These are phyloP conservation scores for Ganoderma sinense DNA, from an alignment of 1,284 basidiomycete genomes.

Conservation along the genomic window DNA sequence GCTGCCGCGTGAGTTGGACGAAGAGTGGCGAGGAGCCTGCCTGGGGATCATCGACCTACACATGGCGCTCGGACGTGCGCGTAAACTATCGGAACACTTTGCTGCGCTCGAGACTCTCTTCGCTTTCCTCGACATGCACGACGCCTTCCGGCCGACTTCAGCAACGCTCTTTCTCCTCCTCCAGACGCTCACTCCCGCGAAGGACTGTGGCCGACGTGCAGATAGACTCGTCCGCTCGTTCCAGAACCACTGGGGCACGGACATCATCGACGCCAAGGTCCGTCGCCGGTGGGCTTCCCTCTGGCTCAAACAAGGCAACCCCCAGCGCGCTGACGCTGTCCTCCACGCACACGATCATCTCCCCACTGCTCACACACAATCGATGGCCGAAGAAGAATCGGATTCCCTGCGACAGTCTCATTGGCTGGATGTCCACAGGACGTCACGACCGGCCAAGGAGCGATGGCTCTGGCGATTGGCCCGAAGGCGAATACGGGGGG, in stretches of 20 bases:
- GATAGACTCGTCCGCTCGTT: constrained; percentile 53
- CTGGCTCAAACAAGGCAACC: constrained; percentile 67
- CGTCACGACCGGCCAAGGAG: constrained; percentile 21
- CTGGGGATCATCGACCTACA: constrained; percentile 45
- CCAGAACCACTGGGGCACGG: constrained; percentile 58
- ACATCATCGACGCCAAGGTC: constrained; percentile 62
- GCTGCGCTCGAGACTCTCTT: constrained; percentile 46
- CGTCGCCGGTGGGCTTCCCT: constrained; percentile 61
- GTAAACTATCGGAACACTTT: constrained; percentile 37
- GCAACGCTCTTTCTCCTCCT: constrained; percentile 70
- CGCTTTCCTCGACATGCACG: constrained; percentile 54
- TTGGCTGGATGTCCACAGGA: constrained; percentile 21
- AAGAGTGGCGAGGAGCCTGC: constrained; percentile 27
- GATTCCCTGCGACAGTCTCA: constrained; percentile 27
- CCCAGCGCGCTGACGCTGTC: constrained; percentile 50
- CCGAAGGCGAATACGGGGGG: constrained; percentile 29
- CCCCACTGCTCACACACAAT: constrained; percentile 32
- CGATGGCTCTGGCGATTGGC: constrained; percentile 33
- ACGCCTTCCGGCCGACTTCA: constrained; percentile 60
- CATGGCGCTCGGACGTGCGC: constrained; percentile 30
- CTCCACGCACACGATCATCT: constrained; percentile 29
- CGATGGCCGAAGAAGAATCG: constrained; percentile 38
- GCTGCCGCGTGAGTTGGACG: constrained; percentile 33
- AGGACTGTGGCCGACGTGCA: constrained; percentile 60
- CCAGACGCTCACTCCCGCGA: constrained; percentile 52